These are phyloP conservation scores for Fusarium protoensiforme DNA, from an alignment of 2,329 filamentous ascomycete genomes.

Conservation along the genomic window DNA sequence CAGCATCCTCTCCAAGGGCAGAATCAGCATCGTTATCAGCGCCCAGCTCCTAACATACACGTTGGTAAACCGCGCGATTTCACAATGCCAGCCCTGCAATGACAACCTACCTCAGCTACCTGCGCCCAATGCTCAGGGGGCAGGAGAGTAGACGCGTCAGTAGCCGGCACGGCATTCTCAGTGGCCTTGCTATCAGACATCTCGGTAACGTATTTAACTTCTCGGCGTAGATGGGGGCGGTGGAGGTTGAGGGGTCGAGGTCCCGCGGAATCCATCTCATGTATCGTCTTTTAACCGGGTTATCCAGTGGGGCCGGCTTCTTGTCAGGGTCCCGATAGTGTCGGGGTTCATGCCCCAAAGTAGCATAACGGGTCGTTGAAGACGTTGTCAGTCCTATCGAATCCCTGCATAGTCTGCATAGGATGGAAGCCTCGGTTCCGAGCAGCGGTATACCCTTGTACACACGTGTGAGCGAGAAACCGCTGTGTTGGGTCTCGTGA, in stretches of 20 bases:
- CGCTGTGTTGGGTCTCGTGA: not conserved
- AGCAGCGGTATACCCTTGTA: not conserved
- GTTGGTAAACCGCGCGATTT: not conserved
- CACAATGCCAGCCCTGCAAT: not conserved
- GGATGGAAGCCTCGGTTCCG: not conserved
- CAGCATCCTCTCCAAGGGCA: not conserved
- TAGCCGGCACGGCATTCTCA: not conserved
- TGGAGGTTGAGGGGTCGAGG: not conserved
- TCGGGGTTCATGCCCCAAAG: not conserved
- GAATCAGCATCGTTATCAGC: slow-evolving; percentile 17
- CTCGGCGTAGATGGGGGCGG: not conserved
- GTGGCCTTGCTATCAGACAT: not conserved
- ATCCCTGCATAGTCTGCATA: not conserved
- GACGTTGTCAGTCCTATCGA: not conserved
- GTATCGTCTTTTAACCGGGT: not conserved
- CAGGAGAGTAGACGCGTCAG: slow-evolving; percentile 5
- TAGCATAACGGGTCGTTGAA: not conserved
- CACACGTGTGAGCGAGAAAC: not conserved
- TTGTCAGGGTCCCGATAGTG: not conserved
- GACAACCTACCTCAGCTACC: slow-evolving; percentile 24
- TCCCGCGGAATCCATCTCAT: not conserved
- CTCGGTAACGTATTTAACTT: not conserved
- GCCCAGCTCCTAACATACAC: slow-evolving; percentile 4
- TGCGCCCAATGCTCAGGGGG: slow-evolving; percentile 28
- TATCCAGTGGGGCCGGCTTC: not conserved